phyloP scores from a whole-genome alignment of 208 protist genomes.

The Crithidia bombi region DNA sequence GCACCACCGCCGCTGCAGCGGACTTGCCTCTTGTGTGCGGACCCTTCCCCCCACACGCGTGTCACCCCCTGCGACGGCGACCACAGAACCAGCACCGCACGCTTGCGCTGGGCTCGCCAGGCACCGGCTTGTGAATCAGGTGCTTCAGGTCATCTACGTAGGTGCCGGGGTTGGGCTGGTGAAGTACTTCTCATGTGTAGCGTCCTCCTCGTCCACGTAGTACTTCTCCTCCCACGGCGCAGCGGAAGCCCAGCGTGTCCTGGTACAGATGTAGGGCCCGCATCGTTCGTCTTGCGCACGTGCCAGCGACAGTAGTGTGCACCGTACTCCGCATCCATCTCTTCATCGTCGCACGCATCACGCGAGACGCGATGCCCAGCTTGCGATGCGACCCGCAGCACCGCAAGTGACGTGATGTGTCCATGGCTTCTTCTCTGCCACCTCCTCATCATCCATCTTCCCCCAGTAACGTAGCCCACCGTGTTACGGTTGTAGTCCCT shows the following conservation, averaged over 20 bases:
- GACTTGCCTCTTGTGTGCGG: conserved; percentile 4
- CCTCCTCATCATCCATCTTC: conserved; percentile 97
- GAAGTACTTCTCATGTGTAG: conserved; percentile 91
- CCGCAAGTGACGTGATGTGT: conserved; percentile 99
- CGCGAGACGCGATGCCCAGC: conserved; percentile 97
- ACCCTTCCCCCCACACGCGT: conserved; percentile 38
- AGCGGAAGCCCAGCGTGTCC: conserved; percentile 96
- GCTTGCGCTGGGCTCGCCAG: conserved; percentile 17
- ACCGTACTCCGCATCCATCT: conserved; percentile 94
- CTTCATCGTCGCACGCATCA: conserved; percentile 94
- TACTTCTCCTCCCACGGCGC: conserved; percentile 97
- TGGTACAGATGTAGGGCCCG: conserved; percentile 98
- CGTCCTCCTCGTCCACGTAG: conserved; percentile 99
- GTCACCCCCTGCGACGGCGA: too few relatives aligned
- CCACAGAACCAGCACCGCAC: not conserved
- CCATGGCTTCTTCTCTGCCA: conserved; percentile 94
- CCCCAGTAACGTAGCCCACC: conserved; percentile 99
- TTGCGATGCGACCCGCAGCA: conserved; percentile 98
- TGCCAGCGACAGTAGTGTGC: conserved; percentile 98
- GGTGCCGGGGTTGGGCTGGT: conserved; percentile 45
- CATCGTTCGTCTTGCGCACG: conserved; percentile 98
- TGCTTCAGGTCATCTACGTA: conserved; percentile 74
- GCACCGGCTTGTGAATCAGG: conserved; percentile 55
- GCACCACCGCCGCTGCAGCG: conserved; percentile 13
- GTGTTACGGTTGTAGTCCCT: conserved; percentile 97